Percentiles rank a stretch among this genome's conserved stretches.
Conservation (phyloP, 176 grass and related monocot species). For the Cenchrus purpureus region DNA sequence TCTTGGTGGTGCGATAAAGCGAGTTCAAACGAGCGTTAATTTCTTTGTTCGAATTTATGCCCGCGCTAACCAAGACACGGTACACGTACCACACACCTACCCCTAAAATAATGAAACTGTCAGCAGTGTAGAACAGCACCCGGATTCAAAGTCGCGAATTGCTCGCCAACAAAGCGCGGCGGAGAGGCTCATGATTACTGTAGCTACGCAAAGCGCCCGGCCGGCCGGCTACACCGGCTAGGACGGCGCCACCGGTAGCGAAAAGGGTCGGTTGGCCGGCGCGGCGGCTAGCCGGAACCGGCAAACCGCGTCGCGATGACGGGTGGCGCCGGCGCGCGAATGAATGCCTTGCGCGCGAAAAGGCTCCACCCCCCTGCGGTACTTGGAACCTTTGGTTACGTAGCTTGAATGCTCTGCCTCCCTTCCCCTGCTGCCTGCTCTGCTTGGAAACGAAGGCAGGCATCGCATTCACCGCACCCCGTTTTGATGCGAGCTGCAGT, state of each 20-base stretch:
- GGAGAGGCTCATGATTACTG: constrained; percentile 8
- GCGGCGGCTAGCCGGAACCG: neutral
- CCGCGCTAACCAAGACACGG: constrained; percentile 17
- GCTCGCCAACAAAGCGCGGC: neutral
- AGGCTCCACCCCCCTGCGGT: neutral
- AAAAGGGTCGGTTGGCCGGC: neutral
- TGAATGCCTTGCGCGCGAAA: neutral
- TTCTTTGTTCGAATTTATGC: constrained; percentile 15
- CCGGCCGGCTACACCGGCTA: constrained; percentile 13
- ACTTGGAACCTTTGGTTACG: constrained; percentile 6
- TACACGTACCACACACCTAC: neutral
- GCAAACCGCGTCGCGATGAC: constrained; percentile 31
- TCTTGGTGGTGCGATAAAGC: too few species aligned
- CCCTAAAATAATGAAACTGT: neutral
- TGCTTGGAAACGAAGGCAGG: constrained; percentile 30
- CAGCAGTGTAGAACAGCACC: neutral
- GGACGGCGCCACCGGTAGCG: constrained; percentile 20
- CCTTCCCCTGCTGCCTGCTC: neutral
- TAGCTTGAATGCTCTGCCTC: constrained; percentile 54
- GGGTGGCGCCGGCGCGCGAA: neutral
- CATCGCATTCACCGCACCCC: constrained; percentile 30
- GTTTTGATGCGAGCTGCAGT: constrained; percentile 20
- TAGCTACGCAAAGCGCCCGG: constrained; percentile 7
- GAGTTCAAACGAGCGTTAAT: too few species aligned
- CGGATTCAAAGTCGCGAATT: neutral